phyloP scores from a whole-genome alignment of 1,139 yeast genomes.

The Lodderomyces parapsilosis region DNA sequence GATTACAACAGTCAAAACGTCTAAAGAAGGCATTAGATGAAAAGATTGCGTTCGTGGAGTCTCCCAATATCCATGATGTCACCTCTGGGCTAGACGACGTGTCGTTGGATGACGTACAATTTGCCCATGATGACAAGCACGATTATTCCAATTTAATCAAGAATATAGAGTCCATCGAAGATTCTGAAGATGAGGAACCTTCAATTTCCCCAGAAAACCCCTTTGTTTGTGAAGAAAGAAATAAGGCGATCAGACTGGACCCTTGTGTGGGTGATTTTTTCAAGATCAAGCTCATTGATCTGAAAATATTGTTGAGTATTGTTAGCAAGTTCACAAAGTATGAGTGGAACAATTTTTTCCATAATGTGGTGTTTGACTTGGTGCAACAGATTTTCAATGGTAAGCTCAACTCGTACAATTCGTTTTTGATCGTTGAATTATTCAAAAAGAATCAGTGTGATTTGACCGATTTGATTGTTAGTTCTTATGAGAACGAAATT shows the following conservation, averaged over 20 bases:
- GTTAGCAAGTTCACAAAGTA: constrained; percentile 37
- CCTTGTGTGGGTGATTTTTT: constrained; percentile 48
- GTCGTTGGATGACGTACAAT: constrained; percentile 33
- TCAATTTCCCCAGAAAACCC: constrained; percentile 47
- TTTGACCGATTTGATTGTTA: constrained; percentile 35
- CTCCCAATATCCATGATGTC: constrained; percentile 21
- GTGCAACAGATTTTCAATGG: constrained; percentile 51
- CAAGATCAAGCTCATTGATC: constrained; percentile 43
- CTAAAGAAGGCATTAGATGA: constrained; percentile 37
- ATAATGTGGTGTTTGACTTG: constrained; percentile 50
- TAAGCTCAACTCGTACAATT: constrained; percentile 47
- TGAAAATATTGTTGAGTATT: constrained; percentile 35
- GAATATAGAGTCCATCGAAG: constrained; percentile 27
- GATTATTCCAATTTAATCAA: constrained; percentile 17
- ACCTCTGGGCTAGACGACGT: constrained; percentile 42
- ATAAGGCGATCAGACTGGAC: constrained; percentile 28
- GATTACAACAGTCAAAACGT: constrained; percentile 31
- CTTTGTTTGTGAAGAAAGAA: constrained; percentile 43
- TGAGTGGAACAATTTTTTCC: constrained; percentile 52
- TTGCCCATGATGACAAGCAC: constrained; percentile 11
- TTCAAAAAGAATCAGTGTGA: constrained; percentile 31
- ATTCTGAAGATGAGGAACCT: constrained; percentile 50
- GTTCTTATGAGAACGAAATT: constrained; percentile 22
- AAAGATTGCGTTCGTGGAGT: constrained; percentile 17
- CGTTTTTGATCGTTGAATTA: constrained; percentile 45